Evolutionary conservation across 1,284 basidiomycete genomes (phyloP).

Genomic region (Psilocybe mexicana): DNA sequence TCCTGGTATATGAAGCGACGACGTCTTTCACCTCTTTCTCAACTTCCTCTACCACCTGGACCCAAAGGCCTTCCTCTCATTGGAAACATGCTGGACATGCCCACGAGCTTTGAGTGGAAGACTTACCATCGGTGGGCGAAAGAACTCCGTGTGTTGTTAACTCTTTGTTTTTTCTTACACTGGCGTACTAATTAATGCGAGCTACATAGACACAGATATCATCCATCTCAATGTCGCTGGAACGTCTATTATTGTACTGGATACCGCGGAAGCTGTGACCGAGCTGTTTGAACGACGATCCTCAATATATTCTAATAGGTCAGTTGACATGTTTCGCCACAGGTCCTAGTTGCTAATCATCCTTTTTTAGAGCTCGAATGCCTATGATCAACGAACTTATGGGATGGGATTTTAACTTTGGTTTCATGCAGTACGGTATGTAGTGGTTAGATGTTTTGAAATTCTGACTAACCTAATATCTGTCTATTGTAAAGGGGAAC

Average conservation of each 20-base stretch:
- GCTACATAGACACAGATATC: slow-evolving; percentile 34
- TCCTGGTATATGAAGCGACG: not conserved
- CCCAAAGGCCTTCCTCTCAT: slow-evolving; percentile 31
- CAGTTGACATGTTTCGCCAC: not conserved
- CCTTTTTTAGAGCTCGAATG: slow-evolving; percentile 25
- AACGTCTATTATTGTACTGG: slow-evolving; percentile 37
- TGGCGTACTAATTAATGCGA: not conserved
- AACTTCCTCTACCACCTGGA: slow-evolving; percentile 33
- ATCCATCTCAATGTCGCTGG: slow-evolving; percentile 36
- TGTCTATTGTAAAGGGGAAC: slow-evolving; percentile 13
- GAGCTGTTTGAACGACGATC: slow-evolving; percentile 42
- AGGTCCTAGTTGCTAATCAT: no score
- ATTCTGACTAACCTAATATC: not conserved
- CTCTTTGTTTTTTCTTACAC: not conserved
- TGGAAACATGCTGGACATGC: slow-evolving; percentile 33
- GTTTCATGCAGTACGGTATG: slow-evolving; percentile 26
- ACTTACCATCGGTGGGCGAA: slow-evolving; percentile 34
- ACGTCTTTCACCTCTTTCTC: not conserved
- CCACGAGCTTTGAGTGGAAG: slow-evolving; percentile 31
- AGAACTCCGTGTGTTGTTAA: slow-evolving; percentile 22
- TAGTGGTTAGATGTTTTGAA: not conserved
- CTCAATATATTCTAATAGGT: slow-evolving; percentile 39
- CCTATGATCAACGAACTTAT: slow-evolving; percentile 28
- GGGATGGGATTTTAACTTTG: slow-evolving; percentile 16
- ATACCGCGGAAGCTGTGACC: slow-evolving; percentile 31